These are phyloP conservation scores for Fusarium sp. DNA, from an alignment of 2,329 filamentous ascomycete genomes.

Conservation along the genomic window DNA sequence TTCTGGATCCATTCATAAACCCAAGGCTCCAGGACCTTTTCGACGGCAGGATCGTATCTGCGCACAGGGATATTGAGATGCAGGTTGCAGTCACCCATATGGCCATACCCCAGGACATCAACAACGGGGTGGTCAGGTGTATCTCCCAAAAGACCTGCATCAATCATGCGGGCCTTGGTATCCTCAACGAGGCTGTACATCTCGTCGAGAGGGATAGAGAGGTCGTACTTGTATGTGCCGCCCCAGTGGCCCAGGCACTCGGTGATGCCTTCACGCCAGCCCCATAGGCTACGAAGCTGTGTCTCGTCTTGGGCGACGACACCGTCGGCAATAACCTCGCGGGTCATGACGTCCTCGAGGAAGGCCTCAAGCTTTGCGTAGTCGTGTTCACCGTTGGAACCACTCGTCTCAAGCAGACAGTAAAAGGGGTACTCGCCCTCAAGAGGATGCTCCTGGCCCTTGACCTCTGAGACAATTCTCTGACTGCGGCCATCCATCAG, in stretches of 20 bases:
- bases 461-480: slow-evolving; percentile 77
- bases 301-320: slow-evolving; percentile 94
- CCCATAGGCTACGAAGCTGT: slow-evolving; percentile 86
- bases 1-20: slow-evolving; percentile 97
- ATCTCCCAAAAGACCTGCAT: slow-evolving; percentile 81
- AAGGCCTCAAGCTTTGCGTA: slow-evolving; percentile 90
- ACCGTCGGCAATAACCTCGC: slow-evolving; percentile 87
- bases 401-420: slow-evolving; percentile 95
- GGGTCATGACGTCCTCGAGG: slow-evolving; percentile 89
- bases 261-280: slow-evolving; percentile 91
- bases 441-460: slow-evolving; percentile 80
- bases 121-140: slow-evolving; percentile 81
- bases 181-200: slow-evolving; percentile 93
- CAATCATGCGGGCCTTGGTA: slow-evolving; percentile 75
- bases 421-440: slow-evolving; percentile 92
- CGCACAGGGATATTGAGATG: slow-evolving; percentile 91
- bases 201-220: slow-evolving; percentile 89
- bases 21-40: slow-evolving; percentile 89
- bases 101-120: slow-evolving; percentile 93
- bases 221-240: slow-evolving; percentile 97
- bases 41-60: slow-evolving; percentile 86
- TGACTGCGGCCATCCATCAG: slow-evolving; percentile 93
- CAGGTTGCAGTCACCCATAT: slow-evolving; percentile 97
- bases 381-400: slow-evolving; percentile 94
- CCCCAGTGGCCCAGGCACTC: slow-evolving; percentile 91